Base-by-base conservation (phyloP, 805 yeast genomes). In the Brettanomyces bruxellensis region DNA sequence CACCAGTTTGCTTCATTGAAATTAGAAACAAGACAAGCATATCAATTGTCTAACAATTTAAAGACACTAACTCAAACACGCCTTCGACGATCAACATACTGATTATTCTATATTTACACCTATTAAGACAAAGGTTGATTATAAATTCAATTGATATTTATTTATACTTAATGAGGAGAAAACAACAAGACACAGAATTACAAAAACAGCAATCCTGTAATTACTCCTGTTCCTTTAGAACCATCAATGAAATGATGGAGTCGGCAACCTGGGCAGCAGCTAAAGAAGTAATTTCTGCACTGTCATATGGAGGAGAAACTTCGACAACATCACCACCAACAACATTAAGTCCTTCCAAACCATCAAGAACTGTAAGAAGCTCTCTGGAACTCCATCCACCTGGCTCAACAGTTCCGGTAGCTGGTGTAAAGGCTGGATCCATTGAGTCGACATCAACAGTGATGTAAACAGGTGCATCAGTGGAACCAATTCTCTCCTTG, bases 331-430 rank as follows among this genome's bases (percentile, higher is more conserved):
- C 78, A 47, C 72, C 78, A 38, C 79, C 79, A 39, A 74, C 61
- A 34, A 73, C 55, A 49, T 72, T 62, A 37, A 28, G 32, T 28
- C 32, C 32, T 28, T 66, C 65, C 42, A 73, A 56, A 8, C 72
- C 71, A 49, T 70, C 74, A 41, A 72, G 56, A 8, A 73, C 58
- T 7, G 67, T 59, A 37, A 72, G 57, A 37, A 74, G 55, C 54
- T 74, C 80, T 43, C 80, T 60, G 2, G 70, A 58, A 6, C 76
- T 67, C 69, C 71, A 74, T 32, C 81, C 81, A 41, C 90, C 90
- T 3, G 74, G 76, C 58, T 83, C 90, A 53, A 82, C 78, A 3
- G 90, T 82, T n/a, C 90, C 90, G 0, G 90, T 83, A 0, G 83
- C 89, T 14, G 52, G 51, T 11, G 88, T 87, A 1, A 87, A 87